These are phyloP conservation scores for Myrica gale DNA, from an alignment of 306 rosid species.

Conservation along the genomic window DNA sequence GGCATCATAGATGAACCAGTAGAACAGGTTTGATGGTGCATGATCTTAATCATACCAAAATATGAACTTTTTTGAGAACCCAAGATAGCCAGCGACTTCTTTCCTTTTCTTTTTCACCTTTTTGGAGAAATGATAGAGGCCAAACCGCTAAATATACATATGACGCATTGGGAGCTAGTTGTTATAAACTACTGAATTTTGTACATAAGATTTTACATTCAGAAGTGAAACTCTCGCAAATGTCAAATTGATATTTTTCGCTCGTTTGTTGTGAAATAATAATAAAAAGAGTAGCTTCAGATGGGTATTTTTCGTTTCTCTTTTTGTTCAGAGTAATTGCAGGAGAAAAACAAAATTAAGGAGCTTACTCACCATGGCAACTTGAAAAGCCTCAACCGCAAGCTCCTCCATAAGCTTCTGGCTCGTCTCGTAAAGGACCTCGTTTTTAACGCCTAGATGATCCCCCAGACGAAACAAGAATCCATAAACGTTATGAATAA, in stretches of 20 bases:
- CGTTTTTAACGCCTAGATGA: constrained; percentile 54
- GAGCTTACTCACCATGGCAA: constrained; percentile 54
- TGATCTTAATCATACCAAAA: neutral
- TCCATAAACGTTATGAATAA: neutral
- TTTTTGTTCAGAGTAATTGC: neutral
- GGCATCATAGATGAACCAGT: neutral
- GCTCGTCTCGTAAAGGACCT: constrained; percentile 51
- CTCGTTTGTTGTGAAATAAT: neutral
- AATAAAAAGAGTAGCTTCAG: neutral
- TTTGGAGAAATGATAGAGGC: too few relatives aligned
- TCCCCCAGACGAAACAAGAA: neutral
- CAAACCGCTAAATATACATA: too few relatives aligned
- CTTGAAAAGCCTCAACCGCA: constrained; percentile 68
- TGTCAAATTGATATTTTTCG: neutral
- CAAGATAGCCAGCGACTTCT: too few relatives aligned
- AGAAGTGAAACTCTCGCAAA: neutral
- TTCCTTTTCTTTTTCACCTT: too few relatives aligned
- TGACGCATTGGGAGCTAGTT: too few relatives aligned
- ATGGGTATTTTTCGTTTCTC: neutral
- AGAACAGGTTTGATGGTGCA: neutral
- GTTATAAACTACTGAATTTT: too few relatives aligned
- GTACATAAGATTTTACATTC: too few relatives aligned
- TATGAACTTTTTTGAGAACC: neutral
- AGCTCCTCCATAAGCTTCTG: constrained; percentile 76
- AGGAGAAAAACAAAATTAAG: neutral